phyloP scores from a whole-genome alignment of 768 basidiomycete species.

The Pilatotrama ljubarskyi region DNA sequence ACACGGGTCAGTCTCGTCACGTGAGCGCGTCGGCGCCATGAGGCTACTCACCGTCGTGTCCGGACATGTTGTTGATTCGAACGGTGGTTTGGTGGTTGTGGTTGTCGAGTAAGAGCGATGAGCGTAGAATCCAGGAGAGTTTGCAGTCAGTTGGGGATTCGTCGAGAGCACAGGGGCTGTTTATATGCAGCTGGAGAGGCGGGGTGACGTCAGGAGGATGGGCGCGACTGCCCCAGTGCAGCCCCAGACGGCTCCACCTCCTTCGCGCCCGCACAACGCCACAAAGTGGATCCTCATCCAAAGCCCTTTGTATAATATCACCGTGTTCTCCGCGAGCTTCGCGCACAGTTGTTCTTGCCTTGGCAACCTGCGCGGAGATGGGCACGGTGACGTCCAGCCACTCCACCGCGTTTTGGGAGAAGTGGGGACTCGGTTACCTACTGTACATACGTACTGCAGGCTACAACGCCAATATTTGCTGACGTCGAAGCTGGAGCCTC shows the following conservation, averaged over 20 bases:
- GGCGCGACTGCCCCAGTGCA: background rate
- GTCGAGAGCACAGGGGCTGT: background rate
- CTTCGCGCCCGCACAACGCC: background rate
- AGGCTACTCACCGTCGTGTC: constrained; percentile 9
- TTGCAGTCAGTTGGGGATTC: background rate
- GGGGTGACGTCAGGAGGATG: constrained; percentile 3
- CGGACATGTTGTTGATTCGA: constrained; percentile 10
- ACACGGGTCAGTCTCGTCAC: background rate
- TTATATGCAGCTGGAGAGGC: background rate
- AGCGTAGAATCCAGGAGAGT: background rate
- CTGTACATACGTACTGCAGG: no score
- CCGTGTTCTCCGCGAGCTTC: background rate
- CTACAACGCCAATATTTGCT: no score
- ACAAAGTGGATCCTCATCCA: background rate
- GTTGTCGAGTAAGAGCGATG: background rate
- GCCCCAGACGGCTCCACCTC: background rate
- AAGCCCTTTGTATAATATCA: background rate
- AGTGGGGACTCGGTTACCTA: no score
- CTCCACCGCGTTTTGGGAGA: no score
- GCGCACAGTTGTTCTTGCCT: background rate
- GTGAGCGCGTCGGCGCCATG: background rate
- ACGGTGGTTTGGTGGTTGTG: background rate
- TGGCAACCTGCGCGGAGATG: background rate
- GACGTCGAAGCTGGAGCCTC: no score
- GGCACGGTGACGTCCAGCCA: no score